Conservation (phyloP, 352 stramenopile genomes). For the Blastocystis hominis region DNA sequence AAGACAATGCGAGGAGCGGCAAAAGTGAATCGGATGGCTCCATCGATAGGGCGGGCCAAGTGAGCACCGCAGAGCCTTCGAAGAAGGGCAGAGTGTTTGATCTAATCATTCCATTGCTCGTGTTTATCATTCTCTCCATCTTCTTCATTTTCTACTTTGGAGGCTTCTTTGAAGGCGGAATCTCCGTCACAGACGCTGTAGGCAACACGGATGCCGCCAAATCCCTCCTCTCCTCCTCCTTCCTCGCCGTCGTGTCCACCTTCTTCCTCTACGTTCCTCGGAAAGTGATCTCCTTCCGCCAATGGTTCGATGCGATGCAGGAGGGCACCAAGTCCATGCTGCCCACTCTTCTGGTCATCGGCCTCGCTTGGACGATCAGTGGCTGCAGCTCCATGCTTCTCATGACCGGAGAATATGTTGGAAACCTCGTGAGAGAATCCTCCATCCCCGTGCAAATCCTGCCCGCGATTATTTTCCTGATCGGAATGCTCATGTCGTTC, state of each 20-base stretch:
- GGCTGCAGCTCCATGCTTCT: slow-evolving; percentile 74
- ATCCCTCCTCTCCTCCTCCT: slow-evolving; percentile 59
- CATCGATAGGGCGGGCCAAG: neutral
- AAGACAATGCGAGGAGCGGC: slow-evolving; percentile 46
- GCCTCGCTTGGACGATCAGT: slow-evolving; percentile 77
- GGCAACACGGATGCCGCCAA: slow-evolving; percentile 52
- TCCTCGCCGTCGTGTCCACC: slow-evolving; percentile 59
- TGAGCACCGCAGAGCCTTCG: neutral
- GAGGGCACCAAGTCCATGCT: slow-evolving; percentile 81
- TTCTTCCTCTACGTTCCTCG: slow-evolving; percentile 63
- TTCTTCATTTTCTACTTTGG: slow-evolving; percentile 69
- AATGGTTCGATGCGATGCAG: slow-evolving; percentile 77
- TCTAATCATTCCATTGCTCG: slow-evolving; percentile 76
- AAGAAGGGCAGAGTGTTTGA: slow-evolving; percentile 68
- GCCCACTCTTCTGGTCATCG: slow-evolving; percentile 75
- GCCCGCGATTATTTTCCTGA: slow-evolving; percentile 70
- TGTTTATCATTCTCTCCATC: slow-evolving; percentile 78
- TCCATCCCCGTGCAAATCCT: slow-evolving; percentile 71
- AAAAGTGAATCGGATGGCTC: slow-evolving; percentile 7
- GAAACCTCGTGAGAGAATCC: slow-evolving; percentile 64
- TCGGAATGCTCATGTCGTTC: slow-evolving; percentile 79
- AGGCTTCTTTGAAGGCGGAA: slow-evolving; percentile 15
- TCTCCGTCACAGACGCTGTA: slow-evolving; percentile 39
- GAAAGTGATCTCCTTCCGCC: slow-evolving; percentile 76
- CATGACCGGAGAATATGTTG: slow-evolving; percentile 66